These are phyloP conservation scores for Exserohilum turcica DNA, from an alignment of 2,329 filamentous ascomycete genomes.

Conservation along the genomic window DNA sequence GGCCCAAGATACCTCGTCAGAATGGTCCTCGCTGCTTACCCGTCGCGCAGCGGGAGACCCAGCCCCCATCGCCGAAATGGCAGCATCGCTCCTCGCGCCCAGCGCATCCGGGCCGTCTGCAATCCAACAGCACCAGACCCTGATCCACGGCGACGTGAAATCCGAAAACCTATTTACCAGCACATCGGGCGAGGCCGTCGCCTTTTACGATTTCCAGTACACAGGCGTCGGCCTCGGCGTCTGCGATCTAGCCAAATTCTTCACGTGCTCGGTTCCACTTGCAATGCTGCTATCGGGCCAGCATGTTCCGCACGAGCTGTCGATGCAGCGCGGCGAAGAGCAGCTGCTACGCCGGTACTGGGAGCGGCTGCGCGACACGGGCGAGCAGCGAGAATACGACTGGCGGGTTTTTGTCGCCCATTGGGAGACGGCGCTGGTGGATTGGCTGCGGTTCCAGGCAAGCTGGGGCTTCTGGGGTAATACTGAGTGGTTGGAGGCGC, in stretches of 20 bases:
- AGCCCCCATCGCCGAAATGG: slow-evolving; percentile 60
- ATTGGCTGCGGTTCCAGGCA: slow-evolving; percentile 62
- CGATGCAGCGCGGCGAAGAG: slow-evolving; percentile 59
- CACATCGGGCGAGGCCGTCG: slow-evolving; percentile 55
- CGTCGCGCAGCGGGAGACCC: slow-evolving; percentile 19
- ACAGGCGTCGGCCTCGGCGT: slow-evolving; percentile 67
- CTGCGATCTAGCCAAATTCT: slow-evolving; percentile 69
- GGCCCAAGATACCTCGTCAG: slow-evolving; percentile 53
- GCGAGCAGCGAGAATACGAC: slow-evolving; percentile 52
- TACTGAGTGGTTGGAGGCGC: slow-evolving; percentile 43
- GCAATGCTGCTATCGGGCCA: slow-evolving; percentile 53
- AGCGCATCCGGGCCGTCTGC: slow-evolving; percentile 34
- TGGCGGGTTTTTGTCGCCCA: slow-evolving; percentile 63
- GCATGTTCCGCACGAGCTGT: slow-evolving; percentile 47
- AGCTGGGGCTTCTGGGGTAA: slow-evolving; percentile 48
- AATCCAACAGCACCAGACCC: slow-evolving; percentile 55
- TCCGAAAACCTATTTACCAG: slow-evolving; percentile 70
- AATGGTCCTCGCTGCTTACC: slow-evolving; percentile 63
- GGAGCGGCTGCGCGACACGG: slow-evolving; percentile 39
- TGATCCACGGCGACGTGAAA: slow-evolving; percentile 72
- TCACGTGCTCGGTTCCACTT: slow-evolving; percentile 68
- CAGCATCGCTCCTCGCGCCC: slow-evolving; percentile 58
- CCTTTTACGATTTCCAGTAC: slow-evolving; percentile 74
- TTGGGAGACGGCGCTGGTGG: slow-evolving; percentile 70
- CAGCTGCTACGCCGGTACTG: slow-evolving; percentile 60